These are phyloP conservation scores for Leccinum sublutescens DNA, from an alignment of 768 basidiomycete species.

Conservation along the genomic window DNA sequence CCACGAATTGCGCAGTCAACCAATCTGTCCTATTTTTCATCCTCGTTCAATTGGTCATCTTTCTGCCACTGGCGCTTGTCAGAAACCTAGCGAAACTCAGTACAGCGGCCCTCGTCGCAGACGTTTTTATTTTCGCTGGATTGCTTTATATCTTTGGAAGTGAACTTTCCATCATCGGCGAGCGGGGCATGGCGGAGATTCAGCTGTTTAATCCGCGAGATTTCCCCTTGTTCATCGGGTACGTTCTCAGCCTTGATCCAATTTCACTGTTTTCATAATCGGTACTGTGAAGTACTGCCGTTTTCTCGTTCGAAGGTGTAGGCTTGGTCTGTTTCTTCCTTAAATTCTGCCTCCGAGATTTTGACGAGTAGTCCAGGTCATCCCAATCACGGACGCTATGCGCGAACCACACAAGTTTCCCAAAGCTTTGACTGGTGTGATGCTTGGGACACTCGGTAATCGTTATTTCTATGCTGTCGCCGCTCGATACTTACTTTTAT, in stretches of 20 bases:
- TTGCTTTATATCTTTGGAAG: constrained; percentile 84
- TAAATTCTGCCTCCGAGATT: not conserved
- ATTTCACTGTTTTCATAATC: constrained; percentile 2
- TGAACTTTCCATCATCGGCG: constrained; percentile 68
- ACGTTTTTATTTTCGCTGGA: constrained; percentile 92
- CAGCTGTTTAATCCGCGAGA: constrained; percentile 85
- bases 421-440: constrained; percentile 80
- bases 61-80: constrained; percentile 86
- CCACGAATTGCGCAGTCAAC: constrained; percentile 68
- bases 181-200: constrained; percentile 74
- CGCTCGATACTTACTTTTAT: constrained; percentile 7
- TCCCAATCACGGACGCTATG: constrained; percentile 98
- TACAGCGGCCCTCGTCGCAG: constrained; percentile 87
- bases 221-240: constrained; percentile 93
- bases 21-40: constrained; percentile 81
- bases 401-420: constrained; percentile 94
- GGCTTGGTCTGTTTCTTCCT: constrained; percentile 62
- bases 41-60: constrained; percentile 76
- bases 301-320: constrained; percentile 98
- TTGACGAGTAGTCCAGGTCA: constrained; percentile 49
- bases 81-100: constrained; percentile 95
- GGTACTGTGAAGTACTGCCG: constrained; percentile 68
- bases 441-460: constrained; percentile 78
- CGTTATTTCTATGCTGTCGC: constrained; percentile 1
- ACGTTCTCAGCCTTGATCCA: constrained; percentile 25